phyloP scores from a whole-genome alignment of 225 moss, liverwort and hornwort species.

The Neckera pumila region DNA sequence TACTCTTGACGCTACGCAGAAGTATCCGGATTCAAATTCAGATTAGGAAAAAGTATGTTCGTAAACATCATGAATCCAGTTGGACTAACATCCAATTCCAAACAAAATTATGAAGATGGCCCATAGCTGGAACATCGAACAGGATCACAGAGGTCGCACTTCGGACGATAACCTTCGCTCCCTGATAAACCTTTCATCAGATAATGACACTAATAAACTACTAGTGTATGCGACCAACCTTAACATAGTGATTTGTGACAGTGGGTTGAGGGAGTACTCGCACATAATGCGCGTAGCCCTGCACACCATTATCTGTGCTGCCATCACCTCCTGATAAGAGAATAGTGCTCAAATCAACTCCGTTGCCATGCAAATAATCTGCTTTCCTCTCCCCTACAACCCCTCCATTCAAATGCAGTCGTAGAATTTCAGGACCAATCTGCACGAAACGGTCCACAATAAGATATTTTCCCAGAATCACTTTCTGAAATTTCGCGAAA shows the following conservation, averaged over 20 bases:
- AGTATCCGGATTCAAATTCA: neutral
- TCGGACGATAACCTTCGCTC: neutral
- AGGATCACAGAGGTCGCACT: neutral
- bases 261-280: constrained; percentile 83
- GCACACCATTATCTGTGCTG: constrained; percentile 31
- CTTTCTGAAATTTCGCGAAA: neutral
- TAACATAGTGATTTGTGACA: constrained; percentile 89
- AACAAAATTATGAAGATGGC: neutral
- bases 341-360: constrained; percentile 23
- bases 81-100: neutral
- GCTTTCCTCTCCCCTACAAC: constrained; percentile 68
- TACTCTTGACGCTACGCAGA: neutral
- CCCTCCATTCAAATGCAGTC: constrained; percentile 80
- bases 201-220: neutral
- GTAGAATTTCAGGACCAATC: constrained; percentile 65
- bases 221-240: constrained; percentile 32
- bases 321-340: constrained; percentile 62
- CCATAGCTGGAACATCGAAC: neutral
- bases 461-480: neutral
- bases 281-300: constrained; percentile 76
- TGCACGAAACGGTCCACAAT: constrained; percentile 11
- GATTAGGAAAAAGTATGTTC: neutral
- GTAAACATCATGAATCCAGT: neutral
- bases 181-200: neutral
- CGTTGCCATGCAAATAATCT: constrained; percentile 11